Conservation (phyloP, 495 filamentous ascomycete genomes). For the Paragyromitra xinjiangensis region DNA sequence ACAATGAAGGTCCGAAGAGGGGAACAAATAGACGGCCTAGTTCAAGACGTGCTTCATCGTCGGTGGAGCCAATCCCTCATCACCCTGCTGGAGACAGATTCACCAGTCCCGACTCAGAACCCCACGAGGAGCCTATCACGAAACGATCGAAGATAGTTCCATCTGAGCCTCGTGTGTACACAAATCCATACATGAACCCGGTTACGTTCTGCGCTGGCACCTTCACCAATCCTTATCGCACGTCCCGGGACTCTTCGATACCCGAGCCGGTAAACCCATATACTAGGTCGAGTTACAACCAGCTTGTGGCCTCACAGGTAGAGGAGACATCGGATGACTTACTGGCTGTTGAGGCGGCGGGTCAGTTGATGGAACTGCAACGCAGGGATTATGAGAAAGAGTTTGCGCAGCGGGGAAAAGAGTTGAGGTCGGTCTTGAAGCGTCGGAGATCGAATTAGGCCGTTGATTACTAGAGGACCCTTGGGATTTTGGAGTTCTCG, state of each 20-base stretch:
- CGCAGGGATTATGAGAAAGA: conserved; percentile 38
- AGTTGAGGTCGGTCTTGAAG: conserved; percentile 3
- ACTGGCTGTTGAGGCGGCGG: conserved; percentile 44
- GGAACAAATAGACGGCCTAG: conserved; percentile 1
- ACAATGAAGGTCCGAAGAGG: not conserved
- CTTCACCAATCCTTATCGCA: conserved; percentile 22
- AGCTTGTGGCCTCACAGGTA: conserved; percentile 26
- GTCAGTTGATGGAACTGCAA: conserved; percentile 46
- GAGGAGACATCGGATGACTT: conserved; percentile 44
- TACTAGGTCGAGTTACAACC: conserved; percentile 30
- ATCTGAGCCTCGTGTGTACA: conserved; percentile 11
- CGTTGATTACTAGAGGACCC: not conserved
- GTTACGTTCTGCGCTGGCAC: conserved; percentile 32
- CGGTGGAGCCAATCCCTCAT: conserved; percentile 3
- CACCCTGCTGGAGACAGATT: not conserved
- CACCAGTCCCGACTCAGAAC: not conserved
- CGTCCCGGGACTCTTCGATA: conserved; percentile 37
- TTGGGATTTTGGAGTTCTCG: not conserved
- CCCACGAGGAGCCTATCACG: not conserved
- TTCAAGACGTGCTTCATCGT: conserved; percentile 4
- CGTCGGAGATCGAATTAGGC: conserved; percentile 31
- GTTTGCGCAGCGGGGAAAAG: conserved; percentile 16
- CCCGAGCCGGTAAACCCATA: conserved; percentile 30
- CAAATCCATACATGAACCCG: conserved; percentile 37
- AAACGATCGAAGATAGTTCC: conserved; percentile 17